phyloP scores from a whole-genome alignment of 2,329 filamentous ascomycete genomes.

The Cryphonectria naterciae region DNA sequence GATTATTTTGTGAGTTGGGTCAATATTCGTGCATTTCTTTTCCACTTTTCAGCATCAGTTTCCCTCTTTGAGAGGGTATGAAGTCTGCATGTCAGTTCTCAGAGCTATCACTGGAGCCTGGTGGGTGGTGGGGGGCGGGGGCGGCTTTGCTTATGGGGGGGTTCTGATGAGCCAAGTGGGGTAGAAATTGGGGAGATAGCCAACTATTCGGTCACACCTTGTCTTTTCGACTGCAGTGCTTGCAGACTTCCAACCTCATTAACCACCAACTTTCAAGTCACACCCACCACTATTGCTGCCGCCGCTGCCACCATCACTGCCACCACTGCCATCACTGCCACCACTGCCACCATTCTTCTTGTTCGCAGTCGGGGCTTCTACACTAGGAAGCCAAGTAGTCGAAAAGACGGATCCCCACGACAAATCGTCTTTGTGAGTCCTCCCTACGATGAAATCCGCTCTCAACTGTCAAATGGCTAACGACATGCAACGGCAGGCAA shows the following conservation, averaged over 20 bases:
- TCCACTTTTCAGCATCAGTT: not conserved
- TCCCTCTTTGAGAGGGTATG: not conserved
- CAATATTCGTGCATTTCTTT: not conserved
- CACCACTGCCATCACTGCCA: not conserved
- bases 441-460: not conserved
- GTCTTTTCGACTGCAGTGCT: slow-evolving; percentile 7
- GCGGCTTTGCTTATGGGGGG: not conserved
- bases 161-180: not conserved
- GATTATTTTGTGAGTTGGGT: not conserved
- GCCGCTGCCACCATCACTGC: not conserved
- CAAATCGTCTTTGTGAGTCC: not conserved
- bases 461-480: not conserved
- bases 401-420: not conserved
- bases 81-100: not conserved
- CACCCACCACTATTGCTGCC: not conserved
- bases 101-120: not conserved
- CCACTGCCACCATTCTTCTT: not conserved
- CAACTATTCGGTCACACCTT: not conserved
- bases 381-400: not conserved
- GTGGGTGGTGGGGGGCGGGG: too few relatives aligned
- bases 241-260: slow-evolving; percentile 3
- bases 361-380: not conserved
- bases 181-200: not conserved
- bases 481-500: not conserved
- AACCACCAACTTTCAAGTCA: slow-evolving; percentile 8